Base-by-base conservation (phyloP, 78 protist genomes). In the Tieghemostelium lacteum region DNA sequence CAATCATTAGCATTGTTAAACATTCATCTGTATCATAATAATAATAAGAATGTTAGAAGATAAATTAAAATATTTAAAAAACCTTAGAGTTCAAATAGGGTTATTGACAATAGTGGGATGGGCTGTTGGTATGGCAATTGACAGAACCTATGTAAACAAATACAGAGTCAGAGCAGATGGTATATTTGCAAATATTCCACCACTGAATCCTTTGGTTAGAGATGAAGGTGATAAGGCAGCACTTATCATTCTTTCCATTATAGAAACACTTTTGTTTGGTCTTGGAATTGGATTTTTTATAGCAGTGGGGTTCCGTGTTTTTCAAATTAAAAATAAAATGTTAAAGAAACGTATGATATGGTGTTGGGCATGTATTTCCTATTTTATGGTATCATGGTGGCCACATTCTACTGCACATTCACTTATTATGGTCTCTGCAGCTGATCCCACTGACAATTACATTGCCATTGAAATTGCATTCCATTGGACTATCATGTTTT, bases 401-500 rank as follows among this genome's bases (percentile, higher is more conserved):
- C 89, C 89, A 40, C 89, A 83, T 60, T 57, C 73, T 20, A 83
- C 89, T 17, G 50, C 89, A 8, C 89, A 83, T 40, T 67, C 24
- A 31, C 49, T 83, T 57, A 83, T 83, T 69, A 24, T 58, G 16
- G 26, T 54, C 26, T 28, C 54, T 57, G 22, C 60, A n/a, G 5
- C n/a, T 17, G 34, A 34, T 10, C 73, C 74, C 12, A 20, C 24
- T 58, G 33, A 69, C 19, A 61, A 69, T 58, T 66, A 66, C 55
- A 83, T 83, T 58, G 55, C 65, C 8, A 83, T 83, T 73, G 89
- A 83, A 49, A 16, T 72, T 66, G 39, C 58, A 12, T 83, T 83
- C 71, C 89, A 83, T 57, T 83, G 89, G 89, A 66, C 89, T n/a
- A 49, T 83, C 14, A 83, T 72, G 55, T 61, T 42, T 45, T 83